These are phyloP conservation scores for Alternaria panax DNA, from an alignment of 2,329 filamentous ascomycete genomes.

Conservation along the genomic window DNA sequence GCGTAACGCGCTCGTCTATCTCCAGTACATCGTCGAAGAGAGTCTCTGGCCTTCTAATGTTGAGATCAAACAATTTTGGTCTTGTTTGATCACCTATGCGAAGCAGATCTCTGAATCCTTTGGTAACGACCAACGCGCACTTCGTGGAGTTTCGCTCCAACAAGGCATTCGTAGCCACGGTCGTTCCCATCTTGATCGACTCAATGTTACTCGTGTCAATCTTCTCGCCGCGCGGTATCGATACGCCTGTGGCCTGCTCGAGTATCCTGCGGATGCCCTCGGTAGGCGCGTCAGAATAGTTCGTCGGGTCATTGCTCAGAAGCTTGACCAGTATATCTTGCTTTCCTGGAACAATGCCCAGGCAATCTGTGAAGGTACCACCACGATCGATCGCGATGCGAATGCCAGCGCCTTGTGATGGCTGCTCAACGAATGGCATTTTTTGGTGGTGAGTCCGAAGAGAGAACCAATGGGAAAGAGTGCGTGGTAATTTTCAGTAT, in stretches of 20 bases:
- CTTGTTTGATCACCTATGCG: constrained; percentile 36
- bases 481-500: no score
- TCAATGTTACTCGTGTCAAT: constrained; percentile 30
- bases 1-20: constrained; percentile 33
- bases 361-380: constrained; percentile 42
- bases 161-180: constrained; percentile 36
- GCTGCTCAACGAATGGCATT: constrained; percentile 21
- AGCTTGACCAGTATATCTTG: constrained; percentile 42
- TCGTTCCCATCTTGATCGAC: constrained; percentile 32
- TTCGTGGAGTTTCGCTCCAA: constrained; percentile 25
- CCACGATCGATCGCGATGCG: constrained; percentile 34
- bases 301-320: constrained; percentile 37
- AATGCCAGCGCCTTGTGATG: constrained; percentile 13
- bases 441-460: no score
- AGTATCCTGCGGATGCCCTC: constrained; percentile 45
- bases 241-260: constrained; percentile 22
- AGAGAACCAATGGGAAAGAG: no score
- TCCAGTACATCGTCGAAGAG: constrained; percentile 30
- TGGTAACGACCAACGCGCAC: constrained; percentile 28
- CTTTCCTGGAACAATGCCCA: constrained; percentile 25
- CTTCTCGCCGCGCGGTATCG: constrained; percentile 29
- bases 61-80: constrained; percentile 36
- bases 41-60: constrained; percentile 27
- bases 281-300: constrained; percentile 43
- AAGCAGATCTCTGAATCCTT: constrained; percentile 30